Conservation (phyloP, 2,329 filamentous ascomycete species). For the Thelonectria discophora region DNA sequence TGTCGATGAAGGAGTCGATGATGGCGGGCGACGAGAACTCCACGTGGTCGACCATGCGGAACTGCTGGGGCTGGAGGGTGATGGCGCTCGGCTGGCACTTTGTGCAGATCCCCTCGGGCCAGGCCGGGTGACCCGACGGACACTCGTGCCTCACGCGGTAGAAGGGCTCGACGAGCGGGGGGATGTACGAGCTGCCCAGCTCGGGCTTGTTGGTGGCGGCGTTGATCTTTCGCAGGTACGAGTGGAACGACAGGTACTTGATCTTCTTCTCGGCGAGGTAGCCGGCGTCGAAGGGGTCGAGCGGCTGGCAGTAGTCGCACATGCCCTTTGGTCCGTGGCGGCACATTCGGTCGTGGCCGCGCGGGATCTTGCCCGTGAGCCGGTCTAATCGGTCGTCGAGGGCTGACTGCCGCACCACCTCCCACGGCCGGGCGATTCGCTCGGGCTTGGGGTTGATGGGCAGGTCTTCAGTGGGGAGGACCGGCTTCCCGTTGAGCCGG, state of each 20-base stretch:
- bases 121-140: slow-evolving; percentile 89
- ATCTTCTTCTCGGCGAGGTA: slow-evolving; percentile 97
- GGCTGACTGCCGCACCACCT: slow-evolving; percentile 85
- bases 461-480: slow-evolving; percentile 73
- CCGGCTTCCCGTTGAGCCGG: slow-evolving; percentile 80
- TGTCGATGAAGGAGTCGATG: slow-evolving; percentile 89
- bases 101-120: slow-evolving; percentile 96
- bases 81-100: slow-evolving; percentile 99
- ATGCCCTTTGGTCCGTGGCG: slow-evolving; percentile 96
- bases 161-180: slow-evolving; percentile 90
- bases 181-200: slow-evolving; percentile 92
- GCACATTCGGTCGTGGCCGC: slow-evolving; percentile 88
- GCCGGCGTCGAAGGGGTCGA: slow-evolving; percentile 90
- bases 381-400: slow-evolving; percentile 89
- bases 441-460: slow-evolving; percentile 76
- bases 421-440: slow-evolving; percentile 69
- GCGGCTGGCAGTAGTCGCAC: slow-evolving; percentile 98
- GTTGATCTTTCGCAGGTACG: slow-evolving; percentile 93
- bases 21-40: slow-evolving; percentile 89
- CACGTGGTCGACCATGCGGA: slow-evolving; percentile 97
- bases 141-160: slow-evolving; percentile 90
- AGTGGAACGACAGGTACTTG: slow-evolving; percentile 97
- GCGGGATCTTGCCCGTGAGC: slow-evolving; percentile 86
- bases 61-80: slow-evolving; percentile 90
- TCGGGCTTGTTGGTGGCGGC: slow-evolving; percentile 96